Evolutionary conservation across 768 basidiomycete species (phyloP).

Genomic region (Tylopilus felleus): DNA sequence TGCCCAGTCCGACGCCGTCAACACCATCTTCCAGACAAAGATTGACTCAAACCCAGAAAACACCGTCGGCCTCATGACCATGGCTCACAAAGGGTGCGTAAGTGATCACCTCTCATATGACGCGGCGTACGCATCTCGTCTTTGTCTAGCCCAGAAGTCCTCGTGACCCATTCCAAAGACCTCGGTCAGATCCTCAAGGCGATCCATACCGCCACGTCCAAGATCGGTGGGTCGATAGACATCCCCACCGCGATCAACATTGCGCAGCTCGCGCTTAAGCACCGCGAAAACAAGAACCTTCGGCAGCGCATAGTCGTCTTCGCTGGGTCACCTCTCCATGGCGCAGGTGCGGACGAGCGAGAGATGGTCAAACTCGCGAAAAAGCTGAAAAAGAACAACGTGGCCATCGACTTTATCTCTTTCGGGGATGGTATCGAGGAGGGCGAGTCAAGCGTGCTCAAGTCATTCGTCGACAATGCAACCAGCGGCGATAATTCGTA

Average conservation of each 20-base stretch:
- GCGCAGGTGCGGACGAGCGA: constrained; percentile 68
- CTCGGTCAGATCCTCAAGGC: constrained; percentile 86
- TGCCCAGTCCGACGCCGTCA: constrained; percentile 91
- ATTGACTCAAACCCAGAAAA: constrained; percentile 96
- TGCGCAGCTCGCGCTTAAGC: constrained; percentile 94
- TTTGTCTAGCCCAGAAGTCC: constrained; percentile 76
- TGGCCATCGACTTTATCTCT: constrained; percentile 86
- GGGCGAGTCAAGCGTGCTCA: constrained; percentile 63
- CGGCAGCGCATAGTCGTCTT: constrained; percentile 95
- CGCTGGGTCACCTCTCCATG: constrained; percentile 83
- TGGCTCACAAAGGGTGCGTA: constrained; percentile 91
- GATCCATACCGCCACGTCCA: constrained; percentile 64
- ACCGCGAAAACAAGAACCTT: constrained; percentile 97
- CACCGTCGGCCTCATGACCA: constrained; percentile 96
- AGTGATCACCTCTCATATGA: constrained; percentile 4
- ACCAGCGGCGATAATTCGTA: constrained; percentile 85
- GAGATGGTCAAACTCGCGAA: constrained; percentile 86
- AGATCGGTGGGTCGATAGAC: constrained; percentile 80
- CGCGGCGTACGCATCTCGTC: not conserved
- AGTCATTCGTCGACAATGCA: constrained; percentile 79
- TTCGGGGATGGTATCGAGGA: constrained; percentile 90
- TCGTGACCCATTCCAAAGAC: constrained; percentile 95
- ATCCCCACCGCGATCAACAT: constrained; percentile 89
- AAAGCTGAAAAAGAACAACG: constrained; percentile 99
- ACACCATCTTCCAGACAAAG: constrained; percentile 87